These are phyloP conservation scores for Fusarium buharicum DNA, from an alignment of 2,329 filamentous ascomycete genomes.

Conservation along the genomic window DNA sequence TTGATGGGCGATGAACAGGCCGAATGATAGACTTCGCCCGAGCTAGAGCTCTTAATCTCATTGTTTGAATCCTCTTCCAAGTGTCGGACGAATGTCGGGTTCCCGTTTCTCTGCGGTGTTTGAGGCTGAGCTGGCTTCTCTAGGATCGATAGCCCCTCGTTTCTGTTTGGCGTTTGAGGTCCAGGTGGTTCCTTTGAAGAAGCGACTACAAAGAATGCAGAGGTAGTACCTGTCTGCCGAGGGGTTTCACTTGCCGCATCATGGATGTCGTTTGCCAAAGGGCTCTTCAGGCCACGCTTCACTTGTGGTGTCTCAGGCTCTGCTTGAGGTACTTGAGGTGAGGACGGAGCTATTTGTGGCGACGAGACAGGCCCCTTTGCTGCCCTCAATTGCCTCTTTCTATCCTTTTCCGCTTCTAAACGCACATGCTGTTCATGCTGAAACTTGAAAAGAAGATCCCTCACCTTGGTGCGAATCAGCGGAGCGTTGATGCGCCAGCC, in stretches of 20 bases:
- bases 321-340: constrained; percentile 26
- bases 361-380: constrained; percentile 42
- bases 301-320: constrained; percentile 24
- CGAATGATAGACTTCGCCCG: constrained; percentile 36
- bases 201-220: constrained; percentile 23
- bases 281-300: constrained; percentile 12
- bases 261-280: constrained; percentile 9
- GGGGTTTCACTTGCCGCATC: constrained; percentile 2
- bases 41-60: constrained; percentile 33
- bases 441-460: constrained; percentile 71
- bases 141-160: neutral
- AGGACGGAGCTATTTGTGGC: constrained; percentile 29
- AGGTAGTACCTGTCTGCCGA: constrained; percentile 13
- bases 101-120: constrained; percentile 20
- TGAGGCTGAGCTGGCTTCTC: constrained; percentile 7
- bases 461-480: constrained; percentile 71
- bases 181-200: constrained; percentile 14
- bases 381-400: constrained; percentile 46
- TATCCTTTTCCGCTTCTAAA: constrained; percentile 53
- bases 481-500: constrained; percentile 66
- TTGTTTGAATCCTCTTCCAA: constrained; percentile 36
- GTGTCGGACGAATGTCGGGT: constrained; percentile 28
- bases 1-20: constrained; percentile 38
- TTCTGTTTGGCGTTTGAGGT: constrained; percentile 1
- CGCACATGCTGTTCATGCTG: constrained; percentile 66